Evolutionary conservation across 495 filamentous ascomycete genomes (phyloP).

Genomic region (Cenococcum geophilum): DNA sequence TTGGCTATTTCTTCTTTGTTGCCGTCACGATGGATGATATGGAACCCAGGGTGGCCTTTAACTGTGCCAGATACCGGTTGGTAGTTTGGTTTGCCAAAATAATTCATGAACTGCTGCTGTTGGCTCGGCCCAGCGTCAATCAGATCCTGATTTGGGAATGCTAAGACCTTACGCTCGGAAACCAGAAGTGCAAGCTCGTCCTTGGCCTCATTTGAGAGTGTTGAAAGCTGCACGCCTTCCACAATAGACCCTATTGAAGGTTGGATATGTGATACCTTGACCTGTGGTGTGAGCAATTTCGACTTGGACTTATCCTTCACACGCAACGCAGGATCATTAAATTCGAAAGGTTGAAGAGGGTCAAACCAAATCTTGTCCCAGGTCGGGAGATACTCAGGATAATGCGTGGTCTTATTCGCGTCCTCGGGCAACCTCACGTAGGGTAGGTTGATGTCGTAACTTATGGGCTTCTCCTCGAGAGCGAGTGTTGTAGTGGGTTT

Average conservation of each 20-base stretch:
- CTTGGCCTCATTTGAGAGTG: constrained; percentile 37
- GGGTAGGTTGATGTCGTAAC: too few relatives aligned
- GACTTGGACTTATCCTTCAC: constrained; percentile 37
- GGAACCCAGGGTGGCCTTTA: constrained; percentile 6
- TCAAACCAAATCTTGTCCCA: not conserved
- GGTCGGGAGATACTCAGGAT: not conserved
- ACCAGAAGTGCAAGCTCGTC: constrained; percentile 43
- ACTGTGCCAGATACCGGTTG: not conserved
- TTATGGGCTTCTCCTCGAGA: too few relatives aligned
- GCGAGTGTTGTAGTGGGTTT: too few relatives aligned
- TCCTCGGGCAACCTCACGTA: too few relatives aligned
- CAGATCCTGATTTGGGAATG: constrained; percentile 48
- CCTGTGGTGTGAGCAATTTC: constrained; percentile 26
- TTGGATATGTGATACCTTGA: constrained; percentile 26
- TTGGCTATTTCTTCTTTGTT: not conserved
- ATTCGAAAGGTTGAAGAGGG: constrained; percentile 36
- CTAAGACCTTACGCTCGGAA: constrained; percentile 42
- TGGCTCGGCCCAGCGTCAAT: constrained; percentile 29
- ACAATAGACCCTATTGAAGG: constrained; percentile 42
- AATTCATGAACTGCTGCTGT: not conserved
- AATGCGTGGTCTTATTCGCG: not conserved
- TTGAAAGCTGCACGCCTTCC: constrained; percentile 43
- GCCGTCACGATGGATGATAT: constrained; percentile 2
- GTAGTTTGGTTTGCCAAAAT: constrained; percentile 8
- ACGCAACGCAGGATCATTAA: constrained; percentile 37